Evolutionary conservation across 2,329 filamentous ascomycete genomes (phyloP).

Genomic region (Didymellaceae sp.): DNA sequence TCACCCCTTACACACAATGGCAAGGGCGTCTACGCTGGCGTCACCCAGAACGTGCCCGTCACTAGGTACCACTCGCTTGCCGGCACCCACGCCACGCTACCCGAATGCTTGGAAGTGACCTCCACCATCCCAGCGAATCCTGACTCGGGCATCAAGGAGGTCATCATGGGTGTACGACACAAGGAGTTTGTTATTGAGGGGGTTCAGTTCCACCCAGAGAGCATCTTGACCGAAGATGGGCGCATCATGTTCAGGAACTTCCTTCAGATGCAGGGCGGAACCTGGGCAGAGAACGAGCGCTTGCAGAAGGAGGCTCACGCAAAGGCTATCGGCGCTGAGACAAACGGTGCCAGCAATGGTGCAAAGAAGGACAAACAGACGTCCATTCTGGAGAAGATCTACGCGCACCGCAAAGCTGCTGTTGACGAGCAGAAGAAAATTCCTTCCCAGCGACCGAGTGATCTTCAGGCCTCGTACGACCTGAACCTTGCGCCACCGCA

Average conservation of each 20-base stretch:
- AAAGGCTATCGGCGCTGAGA: constrained; percentile 41
- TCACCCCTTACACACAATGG: constrained; percentile 87
- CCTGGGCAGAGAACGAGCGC: constrained; percentile 81
- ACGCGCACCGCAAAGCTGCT: constrained; percentile 75
- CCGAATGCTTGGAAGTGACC: constrained; percentile 83
- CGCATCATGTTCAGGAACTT: constrained; percentile 93
- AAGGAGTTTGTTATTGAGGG: constrained; percentile 91
- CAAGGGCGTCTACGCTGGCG: constrained; percentile 87
- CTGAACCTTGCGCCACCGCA: constrained; percentile 84
- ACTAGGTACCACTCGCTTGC: constrained; percentile 97
- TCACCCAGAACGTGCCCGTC: constrained; percentile 81
- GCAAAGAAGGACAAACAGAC: constrained; percentile 65
- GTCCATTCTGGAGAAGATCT: constrained; percentile 92
- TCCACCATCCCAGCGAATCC: constrained; percentile 80
- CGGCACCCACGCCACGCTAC: constrained; percentile 86
- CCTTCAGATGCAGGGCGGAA: constrained; percentile 83
- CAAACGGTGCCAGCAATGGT: constrained; percentile 31
- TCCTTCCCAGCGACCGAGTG: constrained; percentile 80
- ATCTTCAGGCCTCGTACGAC: constrained; percentile 86
- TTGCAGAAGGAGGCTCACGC: constrained; percentile 51
- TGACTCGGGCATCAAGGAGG: constrained; percentile 76
- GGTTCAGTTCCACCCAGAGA: constrained; percentile 97
- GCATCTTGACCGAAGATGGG: constrained; percentile 89
- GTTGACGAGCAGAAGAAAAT: constrained; percentile 83
- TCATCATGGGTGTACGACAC: constrained; percentile 97